Evolutionary conservation across 129 eudicot species (phyloP).

Genomic region (Saposhnikovia divaricata): DNA sequence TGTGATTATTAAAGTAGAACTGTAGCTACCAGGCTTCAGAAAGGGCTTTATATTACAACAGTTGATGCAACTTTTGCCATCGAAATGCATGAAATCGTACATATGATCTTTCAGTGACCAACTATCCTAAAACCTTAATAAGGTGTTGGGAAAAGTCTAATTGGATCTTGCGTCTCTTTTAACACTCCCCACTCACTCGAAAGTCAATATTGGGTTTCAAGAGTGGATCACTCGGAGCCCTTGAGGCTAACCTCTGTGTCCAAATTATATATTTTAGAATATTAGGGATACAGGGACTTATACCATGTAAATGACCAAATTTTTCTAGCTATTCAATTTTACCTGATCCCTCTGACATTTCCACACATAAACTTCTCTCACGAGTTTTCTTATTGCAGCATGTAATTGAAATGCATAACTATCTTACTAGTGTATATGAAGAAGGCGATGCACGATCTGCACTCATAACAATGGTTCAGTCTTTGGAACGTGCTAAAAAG

Average conservation of each 20-base stretch:
- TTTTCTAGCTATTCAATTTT: neutral
- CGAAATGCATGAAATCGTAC: neutral
- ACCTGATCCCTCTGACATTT: neutral
- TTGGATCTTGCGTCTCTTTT: neutral
- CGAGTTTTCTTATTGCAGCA: conserved; percentile 41
- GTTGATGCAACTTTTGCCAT: neutral
- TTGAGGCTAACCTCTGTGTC: too few relatives aligned
- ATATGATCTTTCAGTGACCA: neutral
- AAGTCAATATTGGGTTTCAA: too few relatives aligned
- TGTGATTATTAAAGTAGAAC: neutral
- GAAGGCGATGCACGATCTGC: conserved; percentile 98
- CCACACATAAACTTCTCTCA: neutral
- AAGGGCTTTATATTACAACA: neutral
- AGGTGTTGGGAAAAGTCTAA: neutral
- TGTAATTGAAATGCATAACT: conserved; percentile 91
- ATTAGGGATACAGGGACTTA: too few relatives aligned
- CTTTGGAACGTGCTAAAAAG: conserved; percentile 83
- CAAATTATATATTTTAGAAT: too few relatives aligned
- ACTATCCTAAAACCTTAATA: neutral
- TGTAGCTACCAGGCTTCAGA: neutral
- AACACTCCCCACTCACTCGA: too few relatives aligned
- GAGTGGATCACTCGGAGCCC: too few relatives aligned
- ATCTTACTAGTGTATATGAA: conserved; percentile 85
- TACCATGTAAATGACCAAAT: neutral
- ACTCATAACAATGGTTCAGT: conserved; percentile 86